Evolutionary conservation across 2,329 filamentous ascomycete species (phyloP).

Genomic region (Fusarium solani-melongenae): DNA sequence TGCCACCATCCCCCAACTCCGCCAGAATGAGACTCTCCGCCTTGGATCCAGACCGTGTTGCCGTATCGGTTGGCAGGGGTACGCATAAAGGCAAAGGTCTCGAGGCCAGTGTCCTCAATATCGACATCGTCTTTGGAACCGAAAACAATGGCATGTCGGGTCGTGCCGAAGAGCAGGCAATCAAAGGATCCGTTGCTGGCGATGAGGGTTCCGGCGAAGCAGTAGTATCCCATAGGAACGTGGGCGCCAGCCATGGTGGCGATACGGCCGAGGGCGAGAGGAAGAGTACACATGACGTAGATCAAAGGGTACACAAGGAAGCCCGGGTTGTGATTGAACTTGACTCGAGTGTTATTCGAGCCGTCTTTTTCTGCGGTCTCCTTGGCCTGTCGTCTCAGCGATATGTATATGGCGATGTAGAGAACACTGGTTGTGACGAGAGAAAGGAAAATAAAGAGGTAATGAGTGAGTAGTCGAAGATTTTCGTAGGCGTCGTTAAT

Average conservation of each 20-base stretch:
- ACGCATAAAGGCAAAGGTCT: slow-evolving; percentile 63
- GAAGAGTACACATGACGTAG: slow-evolving; percentile 74
- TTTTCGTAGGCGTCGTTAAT: slow-evolving; percentile 64
- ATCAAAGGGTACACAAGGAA: slow-evolving; percentile 75
- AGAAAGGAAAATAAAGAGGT: slow-evolving; percentile 69
- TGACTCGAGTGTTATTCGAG: slow-evolving; percentile 3
- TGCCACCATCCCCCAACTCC: slow-evolving; percentile 43
- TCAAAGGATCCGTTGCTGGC: slow-evolving; percentile 66
- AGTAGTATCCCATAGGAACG: slow-evolving; percentile 65
- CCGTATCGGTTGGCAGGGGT: slow-evolving; percentile 52
- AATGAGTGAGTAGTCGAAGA: slow-evolving; percentile 70
- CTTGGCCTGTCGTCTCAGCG: slow-evolving; percentile 43
- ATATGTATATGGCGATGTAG: slow-evolving; percentile 54
- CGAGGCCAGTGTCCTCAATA: slow-evolving; percentile 59
- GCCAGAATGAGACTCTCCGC: slow-evolving; percentile 29
- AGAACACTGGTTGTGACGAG: slow-evolving; percentile 50
- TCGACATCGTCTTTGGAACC: slow-evolving; percentile 46
- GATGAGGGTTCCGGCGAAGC: slow-evolving; percentile 68
- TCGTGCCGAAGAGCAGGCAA: slow-evolving; percentile 63
- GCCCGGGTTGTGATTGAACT: slow-evolving; percentile 54
- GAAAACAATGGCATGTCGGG: slow-evolving; percentile 63
- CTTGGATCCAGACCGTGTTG: slow-evolving; percentile 52
- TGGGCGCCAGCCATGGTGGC: slow-evolving; percentile 66
- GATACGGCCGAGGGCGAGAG: slow-evolving; percentile 72
- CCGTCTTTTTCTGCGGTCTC: neutral